Conservation (phyloP, 2,329 filamentous ascomycete species). For the Botrytis byssoidea region DNA sequence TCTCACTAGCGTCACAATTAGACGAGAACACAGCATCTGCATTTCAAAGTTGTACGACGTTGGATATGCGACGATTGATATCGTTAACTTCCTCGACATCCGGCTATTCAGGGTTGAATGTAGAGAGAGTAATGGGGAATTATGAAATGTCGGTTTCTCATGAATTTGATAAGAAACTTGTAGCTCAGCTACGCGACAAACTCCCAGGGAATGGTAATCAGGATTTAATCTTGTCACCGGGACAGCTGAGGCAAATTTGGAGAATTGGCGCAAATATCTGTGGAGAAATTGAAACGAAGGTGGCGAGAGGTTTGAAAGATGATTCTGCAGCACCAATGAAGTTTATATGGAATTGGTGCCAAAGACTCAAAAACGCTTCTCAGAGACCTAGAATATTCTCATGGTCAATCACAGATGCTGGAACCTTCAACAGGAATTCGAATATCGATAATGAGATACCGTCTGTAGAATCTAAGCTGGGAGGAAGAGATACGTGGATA, state of each 20-base stretch:
- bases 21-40: background rate
- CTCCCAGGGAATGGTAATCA: background rate
- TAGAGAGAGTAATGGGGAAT: background rate
- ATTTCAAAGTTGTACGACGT: background rate
- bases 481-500: background rate
- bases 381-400: background rate
- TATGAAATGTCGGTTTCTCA: background rate
- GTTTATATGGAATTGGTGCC: background rate
- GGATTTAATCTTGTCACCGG: background rate
- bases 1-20: background rate
- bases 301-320: background rate
- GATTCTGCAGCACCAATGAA: background rate
- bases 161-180: background rate
- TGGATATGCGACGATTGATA: background rate
- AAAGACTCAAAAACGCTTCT: background rate
- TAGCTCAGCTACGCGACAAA: background rate
- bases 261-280: rapidly evolving
- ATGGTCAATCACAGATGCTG: background rate
- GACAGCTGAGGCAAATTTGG: background rate
- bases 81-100: background rate
- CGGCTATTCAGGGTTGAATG: rapidly evolving
- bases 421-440: background rate
- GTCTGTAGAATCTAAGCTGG: background rate
- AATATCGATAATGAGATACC: too few species aligned
- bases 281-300: background rate